A percentile compares a stretch with the other conserved stretches of the same genome.
phyloP scores from a whole-genome alignment of 176 grass and related monocot genomes.

The Bothriochloa decipiens region DNA sequence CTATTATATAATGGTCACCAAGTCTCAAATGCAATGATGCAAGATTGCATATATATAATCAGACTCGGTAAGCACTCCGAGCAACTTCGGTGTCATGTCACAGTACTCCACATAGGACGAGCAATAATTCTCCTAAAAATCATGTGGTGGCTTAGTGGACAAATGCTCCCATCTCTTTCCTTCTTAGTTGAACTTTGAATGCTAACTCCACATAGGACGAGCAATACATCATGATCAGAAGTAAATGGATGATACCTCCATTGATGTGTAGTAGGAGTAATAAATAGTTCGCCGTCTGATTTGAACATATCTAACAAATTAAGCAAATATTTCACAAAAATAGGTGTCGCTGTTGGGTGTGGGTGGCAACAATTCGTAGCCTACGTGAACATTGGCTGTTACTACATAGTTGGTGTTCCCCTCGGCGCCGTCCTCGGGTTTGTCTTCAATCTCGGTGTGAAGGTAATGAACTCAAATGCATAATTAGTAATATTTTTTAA shows the following conservation, averaged over 20 bases:
- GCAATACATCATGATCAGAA: background rate
- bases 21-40: no score
- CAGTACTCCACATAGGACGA: background rate
- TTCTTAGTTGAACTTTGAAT: background rate
- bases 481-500: background rate
- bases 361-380: constrained; percentile 95
- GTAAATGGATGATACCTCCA: background rate
- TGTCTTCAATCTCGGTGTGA: constrained; percentile 63
- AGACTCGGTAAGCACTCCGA: background rate
- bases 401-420: constrained; percentile 82
- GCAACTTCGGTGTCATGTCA: background rate
- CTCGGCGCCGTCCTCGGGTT: constrained; percentile 73
- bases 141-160: background rate
- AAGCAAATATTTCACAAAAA: constrained; percentile 10
- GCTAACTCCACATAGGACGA: no score
- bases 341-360: constrained; percentile 90
- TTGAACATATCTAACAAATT: constrained; percentile 12
- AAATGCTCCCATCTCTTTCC: background rate
- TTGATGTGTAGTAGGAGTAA: background rate
- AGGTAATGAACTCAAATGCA: constrained; percentile 43
- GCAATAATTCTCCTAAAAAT: background rate
- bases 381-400: constrained; percentile 88
- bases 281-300: background rate
- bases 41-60: no score
- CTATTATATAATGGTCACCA: no score